phyloP scores from a whole-genome alignment of 169 alveolate genomes.

The Eimeria mitis region DNA sequence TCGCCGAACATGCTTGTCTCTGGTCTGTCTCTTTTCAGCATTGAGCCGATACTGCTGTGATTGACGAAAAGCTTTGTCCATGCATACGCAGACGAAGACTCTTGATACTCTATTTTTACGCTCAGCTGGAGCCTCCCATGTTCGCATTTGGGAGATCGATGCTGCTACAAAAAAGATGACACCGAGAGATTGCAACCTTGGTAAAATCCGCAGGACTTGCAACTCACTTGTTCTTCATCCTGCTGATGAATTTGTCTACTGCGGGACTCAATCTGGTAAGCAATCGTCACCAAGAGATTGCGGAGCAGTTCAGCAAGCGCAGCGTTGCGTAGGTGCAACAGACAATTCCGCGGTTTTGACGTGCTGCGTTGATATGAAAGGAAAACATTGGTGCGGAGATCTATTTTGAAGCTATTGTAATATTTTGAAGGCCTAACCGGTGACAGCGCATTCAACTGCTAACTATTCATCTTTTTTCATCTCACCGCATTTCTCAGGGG shows the following conservation, averaged over 20 bases:
- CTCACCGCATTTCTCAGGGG: constrained; percentile 42
- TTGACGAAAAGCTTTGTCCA: neutral
- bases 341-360: neutral
- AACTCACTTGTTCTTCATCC: constrained; percentile 89
- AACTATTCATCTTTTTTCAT: neutral
- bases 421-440: neutral
- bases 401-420: neutral
- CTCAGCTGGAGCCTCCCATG: constrained; percentile 90
- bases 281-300: neutral
- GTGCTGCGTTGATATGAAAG: neutral
- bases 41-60: neutral
- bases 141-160: constrained; percentile 88
- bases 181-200: constrained; percentile 83
- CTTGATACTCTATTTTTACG: neutral
- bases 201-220: constrained; percentile 90
- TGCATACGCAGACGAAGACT: no score
- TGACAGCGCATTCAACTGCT: neutral
- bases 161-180: constrained; percentile 86
- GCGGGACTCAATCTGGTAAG: constrained; percentile 96
- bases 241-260: constrained; percentile 91
- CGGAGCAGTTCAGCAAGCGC: neutral
- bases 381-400: neutral
- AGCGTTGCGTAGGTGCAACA: neutral
- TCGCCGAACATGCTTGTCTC: constrained; percentile 89
- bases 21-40: constrained; percentile 40